Base-by-base conservation (phyloP, 805 yeast genomes). In the Kazachstania kunashirensis region DNA sequence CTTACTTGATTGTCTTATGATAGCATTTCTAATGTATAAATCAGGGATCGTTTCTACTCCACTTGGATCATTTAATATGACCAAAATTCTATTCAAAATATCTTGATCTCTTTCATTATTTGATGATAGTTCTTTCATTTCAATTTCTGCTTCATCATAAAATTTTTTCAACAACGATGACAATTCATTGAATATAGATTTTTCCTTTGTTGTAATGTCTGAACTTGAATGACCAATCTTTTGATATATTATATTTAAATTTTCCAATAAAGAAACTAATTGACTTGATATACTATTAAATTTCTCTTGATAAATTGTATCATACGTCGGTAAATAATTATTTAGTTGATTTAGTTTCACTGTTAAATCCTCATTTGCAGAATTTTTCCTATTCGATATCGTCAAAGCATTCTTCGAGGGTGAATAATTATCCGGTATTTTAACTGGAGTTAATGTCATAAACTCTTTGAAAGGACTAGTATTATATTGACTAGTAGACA, bases 141-240 rank as follows among this genome's bases (percentile, higher is more conserved):
- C 68, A 5, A 50, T 44, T 31, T 58, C 55, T 1, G 71, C 66
- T 21, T 59, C 60, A 2, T 55, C 45, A 18, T 62, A 52, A 39
- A 62, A 72, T 40, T 63, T 61, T 15, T 63, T 55, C 21, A 76
- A 71, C 1, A 76, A 69, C 19, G 63, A 63, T 24, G 75, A 68
- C 5, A 76, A 61, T 4, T 65, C 65, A 12, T 57, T 64, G 44
- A 75, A 75, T 11, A 76, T 67, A 30, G 64, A 62, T 24, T 66
- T 55, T 44, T 73, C 75, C 44, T 73, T 75, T 25, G 55, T 55
- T 11, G 67, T 49, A 2, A 73, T 68, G 39, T 75, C 79, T 7
- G 53, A 48, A n/a, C 63, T 52, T 1, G 77, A 64, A 48, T 70
- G 74, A 1, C 83, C 83, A 28, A 76, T 75, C 39, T 65, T 68